These are phyloP conservation scores for Lasiosphaeris hirsuta DNA, from an alignment of 495 filamentous ascomycete genomes.

Conservation along the genomic window DNA sequence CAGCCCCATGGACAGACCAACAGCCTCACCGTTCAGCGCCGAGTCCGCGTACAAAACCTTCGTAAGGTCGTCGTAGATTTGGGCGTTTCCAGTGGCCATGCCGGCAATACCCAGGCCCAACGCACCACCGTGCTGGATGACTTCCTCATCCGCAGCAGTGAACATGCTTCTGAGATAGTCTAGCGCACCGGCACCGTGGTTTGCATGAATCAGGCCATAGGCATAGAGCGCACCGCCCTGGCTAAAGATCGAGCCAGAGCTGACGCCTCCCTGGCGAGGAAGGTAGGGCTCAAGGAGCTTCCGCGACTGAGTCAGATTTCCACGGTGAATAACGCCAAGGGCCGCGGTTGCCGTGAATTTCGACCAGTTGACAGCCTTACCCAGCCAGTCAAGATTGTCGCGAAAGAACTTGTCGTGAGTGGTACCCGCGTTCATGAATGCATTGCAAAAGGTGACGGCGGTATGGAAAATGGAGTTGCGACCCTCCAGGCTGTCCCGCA, in stretches of 20 bases:
- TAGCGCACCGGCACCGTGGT: conserved; percentile 90
- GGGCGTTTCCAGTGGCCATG: conserved; percentile 90
- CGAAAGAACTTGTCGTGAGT: conserved; percentile 97
- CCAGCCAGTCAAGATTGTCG: conserved; percentile 96
- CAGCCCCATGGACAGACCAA: conserved; percentile 90
- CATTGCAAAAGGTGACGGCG: conserved; percentile 93
- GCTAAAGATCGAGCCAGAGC: conserved; percentile 81
- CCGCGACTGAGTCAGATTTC: conserved; percentile 86
- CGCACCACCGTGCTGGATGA: conserved; percentile 95
- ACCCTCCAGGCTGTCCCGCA: conserved; percentile 90
- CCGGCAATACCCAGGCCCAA: conserved; percentile 93
- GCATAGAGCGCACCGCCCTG: conserved; percentile 95
- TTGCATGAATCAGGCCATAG: conserved; percentile 94
- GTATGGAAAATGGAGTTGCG: conserved; percentile 98
- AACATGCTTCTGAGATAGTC: conserved; percentile 87
- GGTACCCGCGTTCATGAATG: conserved; percentile 99
- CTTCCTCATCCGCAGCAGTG: conserved; percentile 81
- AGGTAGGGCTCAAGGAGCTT: conserved; percentile 95
- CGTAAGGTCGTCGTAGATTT: conserved; percentile 89
- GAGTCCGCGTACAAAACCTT: conserved; percentile 86
- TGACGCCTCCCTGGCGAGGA: conserved; percentile 65
- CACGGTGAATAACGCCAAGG: conserved; percentile 92
- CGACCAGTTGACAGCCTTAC: conserved; percentile 99
- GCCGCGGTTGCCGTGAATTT: conserved; percentile 99
- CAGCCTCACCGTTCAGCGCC: conserved; percentile 93